A percentile compares a stretch with the other conserved stretches of the same genome.
Conservation (phyloP, 73 alveolate species). For the Blepharisma stoltei region DNA sequence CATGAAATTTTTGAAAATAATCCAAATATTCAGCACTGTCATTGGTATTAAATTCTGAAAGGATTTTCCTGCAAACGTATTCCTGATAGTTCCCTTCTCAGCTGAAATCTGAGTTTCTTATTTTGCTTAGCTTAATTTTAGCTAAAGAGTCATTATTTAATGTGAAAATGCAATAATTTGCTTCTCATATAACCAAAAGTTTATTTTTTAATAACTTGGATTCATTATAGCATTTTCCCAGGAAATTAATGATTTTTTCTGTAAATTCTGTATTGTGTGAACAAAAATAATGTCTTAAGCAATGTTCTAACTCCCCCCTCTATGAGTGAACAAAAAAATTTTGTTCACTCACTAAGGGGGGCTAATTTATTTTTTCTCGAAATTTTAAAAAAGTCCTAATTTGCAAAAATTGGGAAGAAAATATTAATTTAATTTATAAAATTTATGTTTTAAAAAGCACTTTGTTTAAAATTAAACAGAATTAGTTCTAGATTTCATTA, state of each 20-base stretch:
- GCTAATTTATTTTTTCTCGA: no score
- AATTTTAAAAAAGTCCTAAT: no score
- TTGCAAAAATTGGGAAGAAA: no score
- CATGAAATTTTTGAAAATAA: neutral
- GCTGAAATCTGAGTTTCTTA: neutral
- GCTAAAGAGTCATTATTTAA: neutral
- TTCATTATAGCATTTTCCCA: neutral
- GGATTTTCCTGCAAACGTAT: neutral
- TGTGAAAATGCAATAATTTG: slow-evolving; percentile 4
- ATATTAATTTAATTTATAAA: no score
- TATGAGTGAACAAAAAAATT: no score
- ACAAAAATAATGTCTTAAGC: neutral
- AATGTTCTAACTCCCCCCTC: no score
- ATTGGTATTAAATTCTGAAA: neutral
- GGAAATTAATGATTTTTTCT: neutral
- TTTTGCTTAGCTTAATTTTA: neutral
- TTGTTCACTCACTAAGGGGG: no score
- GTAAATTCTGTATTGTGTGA: neutral
- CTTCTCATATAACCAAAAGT: neutral
- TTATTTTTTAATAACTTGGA: neutral
- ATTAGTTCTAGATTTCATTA: no score
- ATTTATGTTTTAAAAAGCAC: no score
- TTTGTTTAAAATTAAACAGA: no score
- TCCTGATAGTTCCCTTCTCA: neutral
- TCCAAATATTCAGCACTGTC: neutral